Evolutionary conservation across 495 filamentous ascomycete species (phyloP).

Genomic region (Corynascus novoguineensis): DNA sequence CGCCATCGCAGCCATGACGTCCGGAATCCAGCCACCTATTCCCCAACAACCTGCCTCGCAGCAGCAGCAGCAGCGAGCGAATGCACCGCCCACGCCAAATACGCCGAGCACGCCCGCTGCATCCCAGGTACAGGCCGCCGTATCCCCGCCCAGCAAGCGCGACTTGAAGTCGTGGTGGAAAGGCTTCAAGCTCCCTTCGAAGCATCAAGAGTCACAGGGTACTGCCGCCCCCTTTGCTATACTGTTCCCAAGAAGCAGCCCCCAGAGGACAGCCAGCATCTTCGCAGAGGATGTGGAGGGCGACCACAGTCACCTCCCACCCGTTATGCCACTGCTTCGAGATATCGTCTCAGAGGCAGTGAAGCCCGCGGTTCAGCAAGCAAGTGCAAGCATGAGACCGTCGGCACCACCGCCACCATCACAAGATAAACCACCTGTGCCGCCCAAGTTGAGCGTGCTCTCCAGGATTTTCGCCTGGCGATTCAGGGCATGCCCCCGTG

Average conservation of each 20-base stretch:
- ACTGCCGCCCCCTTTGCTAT: constrained; percentile 30
- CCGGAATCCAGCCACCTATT: constrained; percentile 21
- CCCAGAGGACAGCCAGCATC: constrained; percentile 13
- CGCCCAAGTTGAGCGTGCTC: constrained; percentile 19
- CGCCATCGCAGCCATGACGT: constrained; percentile 32
- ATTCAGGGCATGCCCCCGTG: constrained; percentile 10
- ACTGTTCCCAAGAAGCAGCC: constrained; percentile 4
- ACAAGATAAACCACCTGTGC: constrained; percentile 4
- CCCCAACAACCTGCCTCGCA: constrained; percentile 17
- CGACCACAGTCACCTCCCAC: constrained; percentile 14
- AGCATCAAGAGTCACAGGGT: constrained; percentile 77
- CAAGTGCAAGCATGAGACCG: constrained; percentile 31
- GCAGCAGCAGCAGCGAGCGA: constrained; percentile 18
- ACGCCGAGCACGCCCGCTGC: constrained; percentile 18
- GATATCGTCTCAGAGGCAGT: constrained; percentile 16
- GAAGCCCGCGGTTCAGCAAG: constrained; percentile 19
- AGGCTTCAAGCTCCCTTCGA: constrained; percentile 68
- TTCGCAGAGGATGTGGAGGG: constrained; percentile 24
- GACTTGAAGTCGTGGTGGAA: constrained; percentile 92
- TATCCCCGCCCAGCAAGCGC: constrained; percentile 65
- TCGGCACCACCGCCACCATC: constrained; percentile 11
- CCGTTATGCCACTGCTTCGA: constrained; percentile 16
- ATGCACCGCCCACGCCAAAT: constrained; percentile 5
- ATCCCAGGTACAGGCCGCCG: constrained; percentile 26
- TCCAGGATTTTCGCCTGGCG: constrained; percentile 21